These are phyloP conservation scores for Porcisia hertigi DNA, from an alignment of 208 protist species.

Conservation along the genomic window DNA sequence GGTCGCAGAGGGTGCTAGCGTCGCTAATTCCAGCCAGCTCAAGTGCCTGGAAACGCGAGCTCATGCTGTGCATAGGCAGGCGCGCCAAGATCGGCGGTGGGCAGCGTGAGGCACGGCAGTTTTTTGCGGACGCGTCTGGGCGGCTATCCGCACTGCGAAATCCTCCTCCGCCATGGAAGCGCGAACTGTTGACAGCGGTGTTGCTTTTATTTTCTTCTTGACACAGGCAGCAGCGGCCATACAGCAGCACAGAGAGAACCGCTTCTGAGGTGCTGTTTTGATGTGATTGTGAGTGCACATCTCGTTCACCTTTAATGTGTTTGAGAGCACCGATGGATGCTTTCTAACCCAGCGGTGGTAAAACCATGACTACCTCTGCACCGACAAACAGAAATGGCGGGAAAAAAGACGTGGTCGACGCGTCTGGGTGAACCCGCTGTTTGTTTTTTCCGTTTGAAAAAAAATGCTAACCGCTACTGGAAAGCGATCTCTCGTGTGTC, in stretches of 20 bases:
- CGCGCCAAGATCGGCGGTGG: conserved; percentile 11
- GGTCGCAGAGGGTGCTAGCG: conserved; percentile 16
- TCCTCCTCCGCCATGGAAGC: conserved; percentile 19
- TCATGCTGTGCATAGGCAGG: conserved; percentile 11
- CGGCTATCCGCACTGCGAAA: conserved; percentile 4
- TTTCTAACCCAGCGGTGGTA: neutral
- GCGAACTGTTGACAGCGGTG: conserved; percentile 20
- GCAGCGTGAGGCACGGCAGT: conserved; percentile 15
- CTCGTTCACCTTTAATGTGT: neutral
- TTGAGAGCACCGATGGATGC: neutral
- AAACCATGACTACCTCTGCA: neutral
- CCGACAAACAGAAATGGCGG: neutral
- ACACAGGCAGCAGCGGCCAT: neutral
- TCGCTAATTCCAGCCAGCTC: conserved; percentile 30
- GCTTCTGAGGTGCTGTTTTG: neutral
- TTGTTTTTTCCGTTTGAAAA: neutral
- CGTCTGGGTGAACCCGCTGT: neutral
- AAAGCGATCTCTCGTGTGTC: neutral
- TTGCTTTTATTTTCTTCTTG: conserved; percentile 17
- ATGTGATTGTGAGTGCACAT: neutral
- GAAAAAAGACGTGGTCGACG: neutral
- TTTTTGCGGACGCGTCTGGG: conserved; percentile 19
- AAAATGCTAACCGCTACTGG: neutral
- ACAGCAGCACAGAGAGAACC: neutral
- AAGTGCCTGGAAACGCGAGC: conserved; percentile 22